Conservation (phyloP, 2,329 filamentous ascomycete species). For the Diaporthe sp. region DNA sequence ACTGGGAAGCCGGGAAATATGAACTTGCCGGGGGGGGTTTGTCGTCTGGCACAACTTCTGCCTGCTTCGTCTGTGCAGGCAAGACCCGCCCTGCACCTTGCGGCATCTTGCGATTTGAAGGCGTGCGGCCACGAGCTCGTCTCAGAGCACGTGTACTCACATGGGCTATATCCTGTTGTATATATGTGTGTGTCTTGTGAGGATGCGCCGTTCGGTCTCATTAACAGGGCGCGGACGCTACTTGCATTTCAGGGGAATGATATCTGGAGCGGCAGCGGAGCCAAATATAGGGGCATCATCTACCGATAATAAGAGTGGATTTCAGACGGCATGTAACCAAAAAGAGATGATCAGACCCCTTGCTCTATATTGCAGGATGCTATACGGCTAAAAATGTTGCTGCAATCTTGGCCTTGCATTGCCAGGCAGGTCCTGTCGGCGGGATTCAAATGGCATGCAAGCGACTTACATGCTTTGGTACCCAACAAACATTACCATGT, state of each 20-base stretch:
- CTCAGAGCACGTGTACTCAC: background rate
- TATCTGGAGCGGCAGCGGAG: slow-evolving; percentile 26
- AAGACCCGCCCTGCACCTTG: background rate
- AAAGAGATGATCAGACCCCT: slow-evolving; percentile 17
- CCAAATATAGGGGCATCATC: slow-evolving; percentile 32
- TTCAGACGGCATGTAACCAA: slow-evolving; percentile 1
- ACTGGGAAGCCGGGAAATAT: background rate
- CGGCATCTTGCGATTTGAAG: background rate
- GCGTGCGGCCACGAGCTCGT: background rate
- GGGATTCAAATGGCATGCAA: background rate
- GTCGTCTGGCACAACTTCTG: background rate
- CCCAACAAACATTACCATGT: background rate
- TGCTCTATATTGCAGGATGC: slow-evolving; percentile 4
- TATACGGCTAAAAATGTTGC: background rate
- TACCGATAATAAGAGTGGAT: slow-evolving; percentile 29
- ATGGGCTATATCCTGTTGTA: background rate
- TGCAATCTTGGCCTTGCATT: background rate
- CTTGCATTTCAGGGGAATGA: slow-evolving; percentile 27
- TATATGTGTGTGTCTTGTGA: background rate
- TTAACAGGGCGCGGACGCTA: background rate
- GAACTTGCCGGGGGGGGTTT: background rate
- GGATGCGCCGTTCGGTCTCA: background rate
- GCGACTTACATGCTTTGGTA: background rate
- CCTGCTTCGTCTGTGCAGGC: background rate
- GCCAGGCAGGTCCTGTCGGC: background rate